Evolutionary conservation across 1,284 basidiomycete genomes (phyloP).

Genomic region (Schizopora paradoxa): DNA sequence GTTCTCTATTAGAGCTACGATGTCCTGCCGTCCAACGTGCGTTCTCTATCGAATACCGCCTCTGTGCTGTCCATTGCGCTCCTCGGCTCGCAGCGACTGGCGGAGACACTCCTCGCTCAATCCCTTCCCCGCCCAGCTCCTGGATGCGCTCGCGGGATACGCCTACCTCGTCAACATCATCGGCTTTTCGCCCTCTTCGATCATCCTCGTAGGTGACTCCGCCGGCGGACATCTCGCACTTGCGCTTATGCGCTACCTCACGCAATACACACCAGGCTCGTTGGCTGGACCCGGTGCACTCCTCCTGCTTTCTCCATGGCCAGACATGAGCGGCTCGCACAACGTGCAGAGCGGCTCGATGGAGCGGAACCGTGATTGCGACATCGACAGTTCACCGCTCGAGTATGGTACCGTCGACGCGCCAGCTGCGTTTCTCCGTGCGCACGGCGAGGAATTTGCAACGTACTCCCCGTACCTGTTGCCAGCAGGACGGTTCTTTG

Average conservation of each 20-base stretch:
- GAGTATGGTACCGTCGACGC: no score
- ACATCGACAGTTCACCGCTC: no score
- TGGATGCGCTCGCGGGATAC: constrained; percentile 60
- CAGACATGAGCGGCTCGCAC: constrained; percentile 42
- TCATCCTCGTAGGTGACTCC: constrained; percentile 65
- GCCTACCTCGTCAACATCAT: constrained; percentile 46
- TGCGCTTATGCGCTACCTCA: constrained; percentile 49
- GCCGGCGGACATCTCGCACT: constrained; percentile 70
- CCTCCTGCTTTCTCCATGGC: constrained; percentile 56
- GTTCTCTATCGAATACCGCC: constrained; percentile 44
- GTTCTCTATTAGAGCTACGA: no score
- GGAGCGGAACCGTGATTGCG: no score
- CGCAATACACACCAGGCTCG: constrained; percentile 36
- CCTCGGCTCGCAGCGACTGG: constrained; percentile 2
- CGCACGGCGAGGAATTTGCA: constrained; percentile 36
- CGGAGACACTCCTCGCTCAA: constrained; percentile 28
- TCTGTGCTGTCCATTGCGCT: not conserved
- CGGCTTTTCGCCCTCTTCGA: constrained; percentile 41
- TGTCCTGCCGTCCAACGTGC: constrained; percentile 35
- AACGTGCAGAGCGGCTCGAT: constrained; percentile 27
- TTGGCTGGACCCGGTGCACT: constrained; percentile 42
- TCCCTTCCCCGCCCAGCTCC: constrained; percentile 57
- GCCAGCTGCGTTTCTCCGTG: constrained; percentile 34
- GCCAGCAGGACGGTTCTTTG: no score
- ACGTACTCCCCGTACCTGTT: constrained; percentile 49